These are phyloP conservation scores for Diddensiella transvaalensis DNA, from an alignment of 805 yeast species.

Conservation along the genomic window DNA sequence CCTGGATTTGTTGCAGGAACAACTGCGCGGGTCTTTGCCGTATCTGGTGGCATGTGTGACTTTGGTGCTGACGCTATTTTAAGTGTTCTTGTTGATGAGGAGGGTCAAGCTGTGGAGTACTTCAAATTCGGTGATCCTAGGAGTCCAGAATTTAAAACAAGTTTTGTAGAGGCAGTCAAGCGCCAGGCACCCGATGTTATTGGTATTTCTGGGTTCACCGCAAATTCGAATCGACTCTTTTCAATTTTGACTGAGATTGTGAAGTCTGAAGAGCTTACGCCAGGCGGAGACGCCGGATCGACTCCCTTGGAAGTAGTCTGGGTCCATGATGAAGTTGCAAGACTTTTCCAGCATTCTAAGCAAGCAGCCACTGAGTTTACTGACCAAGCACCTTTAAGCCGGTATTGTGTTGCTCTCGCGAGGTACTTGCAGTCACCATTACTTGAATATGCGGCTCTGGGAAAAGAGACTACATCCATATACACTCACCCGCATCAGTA, in stretches of 20 bases:
- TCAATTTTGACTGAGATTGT: conserved; percentile 53
- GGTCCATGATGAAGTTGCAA: conserved; percentile 91
- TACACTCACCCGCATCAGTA: conserved; percentile 65
- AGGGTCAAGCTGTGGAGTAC: conserved; percentile 72
- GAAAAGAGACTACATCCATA: conserved; percentile 67
- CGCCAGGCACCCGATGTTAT: conserved; percentile 81
- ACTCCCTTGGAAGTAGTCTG: conserved; percentile 61
- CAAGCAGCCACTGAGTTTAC: conserved; percentile 77
- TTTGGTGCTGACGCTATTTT: conserved; percentile 78
- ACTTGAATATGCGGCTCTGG: conserved; percentile 78
- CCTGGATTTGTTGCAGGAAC: conserved; percentile 74
- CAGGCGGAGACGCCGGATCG: conserved; percentile 35
- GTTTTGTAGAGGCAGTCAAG: conserved; percentile 56
- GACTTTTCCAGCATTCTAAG: conserved; percentile 75
- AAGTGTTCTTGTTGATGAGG: conserved; percentile 73
- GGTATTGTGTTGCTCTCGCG: conserved; percentile 85
- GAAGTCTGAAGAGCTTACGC: conserved; percentile 46
- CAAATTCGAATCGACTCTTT: conserved; percentile 59
- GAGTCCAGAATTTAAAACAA: conserved; percentile 59
- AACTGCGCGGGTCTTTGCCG: conserved; percentile 74
- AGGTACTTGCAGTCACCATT: conserved; percentile 93
- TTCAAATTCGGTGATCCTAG: conserved; percentile 76
- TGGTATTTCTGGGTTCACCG: conserved; percentile 84
- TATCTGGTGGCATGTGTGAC: conserved; percentile 85
- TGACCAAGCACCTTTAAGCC: conserved; percentile 73